phyloP scores from a whole-genome alignment of 805 yeast genomes.

The Clavispora santaluciae region DNA sequence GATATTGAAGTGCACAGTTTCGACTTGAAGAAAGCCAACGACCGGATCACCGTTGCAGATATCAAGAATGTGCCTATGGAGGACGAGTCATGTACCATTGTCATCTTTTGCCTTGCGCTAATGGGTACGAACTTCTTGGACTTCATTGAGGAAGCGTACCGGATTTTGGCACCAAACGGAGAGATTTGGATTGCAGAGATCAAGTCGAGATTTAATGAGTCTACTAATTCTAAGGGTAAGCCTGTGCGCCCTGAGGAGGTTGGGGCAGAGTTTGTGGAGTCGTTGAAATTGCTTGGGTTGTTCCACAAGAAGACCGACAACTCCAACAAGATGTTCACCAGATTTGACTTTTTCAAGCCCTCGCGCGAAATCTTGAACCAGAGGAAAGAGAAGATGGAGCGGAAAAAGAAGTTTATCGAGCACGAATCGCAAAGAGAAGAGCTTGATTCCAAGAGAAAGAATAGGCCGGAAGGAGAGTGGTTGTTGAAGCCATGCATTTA shows the following conservation, averaged over 20 bases:
- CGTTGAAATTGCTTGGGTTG: slow-evolving; percentile 74
- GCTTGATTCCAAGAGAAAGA: slow-evolving; percentile 49
- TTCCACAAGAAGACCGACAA: slow-evolving; percentile 86
- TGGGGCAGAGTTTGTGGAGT: slow-evolving; percentile 77
- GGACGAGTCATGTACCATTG: slow-evolving; percentile 77
- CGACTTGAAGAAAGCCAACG: slow-evolving; percentile 85
- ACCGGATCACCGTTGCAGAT: slow-evolving; percentile 94
- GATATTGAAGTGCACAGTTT: slow-evolving; percentile 75
- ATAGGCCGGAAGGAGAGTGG: slow-evolving; percentile 77
- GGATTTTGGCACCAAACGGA: slow-evolving; percentile 85
- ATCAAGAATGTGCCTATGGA: slow-evolving; percentile 82
- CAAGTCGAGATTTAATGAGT: slow-evolving; percentile 81
- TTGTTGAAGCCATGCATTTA: slow-evolving; percentile 93
- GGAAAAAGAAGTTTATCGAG: slow-evolving; percentile 66
- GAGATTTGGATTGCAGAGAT: slow-evolving; percentile 98
- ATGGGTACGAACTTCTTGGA: slow-evolving; percentile 98
- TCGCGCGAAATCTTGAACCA: slow-evolving; percentile 61
- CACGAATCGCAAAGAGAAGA: slow-evolving; percentile 59
- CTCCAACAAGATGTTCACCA: slow-evolving; percentile 85
- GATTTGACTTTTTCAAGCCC: slow-evolving; percentile 93
- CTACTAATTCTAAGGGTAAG: slow-evolving; percentile 19
- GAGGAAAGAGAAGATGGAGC: slow-evolving; percentile 54
- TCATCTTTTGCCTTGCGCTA: slow-evolving; percentile 87
- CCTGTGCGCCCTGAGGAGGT: slow-evolving; percentile 34
- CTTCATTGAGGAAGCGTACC: slow-evolving; percentile 82